Base-by-base conservation (phyloP, 2,329 filamentous ascomycete species). In the Xylaria sp. region DNA sequence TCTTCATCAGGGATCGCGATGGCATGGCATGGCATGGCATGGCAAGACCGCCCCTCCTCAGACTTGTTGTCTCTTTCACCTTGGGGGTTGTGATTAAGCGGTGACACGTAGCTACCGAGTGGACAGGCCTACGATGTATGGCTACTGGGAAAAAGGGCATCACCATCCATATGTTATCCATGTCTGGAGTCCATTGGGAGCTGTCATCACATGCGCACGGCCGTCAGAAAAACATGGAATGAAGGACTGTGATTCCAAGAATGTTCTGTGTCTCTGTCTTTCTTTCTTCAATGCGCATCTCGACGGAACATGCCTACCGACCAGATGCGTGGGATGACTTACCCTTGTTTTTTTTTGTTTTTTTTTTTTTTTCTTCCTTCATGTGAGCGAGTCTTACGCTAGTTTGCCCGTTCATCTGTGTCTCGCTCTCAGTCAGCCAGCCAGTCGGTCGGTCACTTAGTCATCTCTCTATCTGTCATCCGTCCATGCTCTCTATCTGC, bases 141-240 rank as follows among this genome's bases (percentile, higher is more conserved):
- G 32, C 32, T 35, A 63, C 37, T 60, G 54, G 42, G 32, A 9
- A 51, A 25, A 61, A 5, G 6, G 29, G 16, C 55, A 35, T 23
- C 23, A 27, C 50, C 35, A 18, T 6, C 21, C 63, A 58, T 23
- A 55, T 23, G 25, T 10, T 21, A 66, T 18, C 58, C 42, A 12
- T 47, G 42, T 47, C 37, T 13, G 25, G 18, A 35, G 35, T 32
- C 29, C 51, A 51, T 42, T 40, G n/a, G 13, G 50, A 35, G 23
- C 32, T 29, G 53, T 37, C 13, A 54, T 63, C 65, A 67, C 53
- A 63, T 60, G 53, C 60, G 60, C 44, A 54, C 47, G 59, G 59
- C 25, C 27, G 54, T 35, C 10, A 23, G 35, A 63, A 47, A 47
- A 32, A 54, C 64, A 51, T 48, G 55, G 48, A 29, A 68, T 37